phyloP scores from a whole-genome alignment of 108 stramenopile species.

The Pseudonitzschia pungens region DNA sequence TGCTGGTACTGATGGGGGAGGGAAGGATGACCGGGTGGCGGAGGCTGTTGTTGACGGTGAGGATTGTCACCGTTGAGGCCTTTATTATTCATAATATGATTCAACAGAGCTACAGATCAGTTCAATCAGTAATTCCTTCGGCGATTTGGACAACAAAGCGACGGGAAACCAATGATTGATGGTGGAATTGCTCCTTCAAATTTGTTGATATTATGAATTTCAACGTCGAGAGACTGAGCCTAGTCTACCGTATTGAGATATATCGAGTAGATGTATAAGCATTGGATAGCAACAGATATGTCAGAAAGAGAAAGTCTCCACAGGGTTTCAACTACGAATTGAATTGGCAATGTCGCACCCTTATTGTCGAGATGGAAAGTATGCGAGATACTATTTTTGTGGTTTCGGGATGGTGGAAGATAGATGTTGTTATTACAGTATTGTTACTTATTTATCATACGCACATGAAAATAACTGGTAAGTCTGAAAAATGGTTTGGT shows the following conservation, averaged over 20 bases:
- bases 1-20: slow-evolving; percentile 12
- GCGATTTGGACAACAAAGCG: slow-evolving; percentile 1
- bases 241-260: no score
- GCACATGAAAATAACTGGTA: not conserved
- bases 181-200: no score
- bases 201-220: no score
- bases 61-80: slow-evolving; percentile 4
- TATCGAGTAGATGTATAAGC: no score
- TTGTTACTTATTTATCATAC: not conserved
- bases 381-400: no score
- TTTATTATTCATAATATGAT: slow-evolving; percentile 5
- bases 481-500: not conserved
- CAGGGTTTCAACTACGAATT: not conserved
- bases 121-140: not conserved
- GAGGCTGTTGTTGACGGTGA: slow-evolving; percentile 3
- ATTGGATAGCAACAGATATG: no score
- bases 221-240: no score
- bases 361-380: no score
- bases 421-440: no score
- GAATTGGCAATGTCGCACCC: no score
- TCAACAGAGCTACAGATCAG: not conserved
- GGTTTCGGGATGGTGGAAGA: no score
- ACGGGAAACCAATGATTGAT: slow-evolving; percentile 2
- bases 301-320: no score
- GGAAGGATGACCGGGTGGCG: slow-evolving; percentile 4